Base-by-base conservation (phyloP, 2,329 filamentous ascomycete species). In the Hypoxylon sp. region DNA sequence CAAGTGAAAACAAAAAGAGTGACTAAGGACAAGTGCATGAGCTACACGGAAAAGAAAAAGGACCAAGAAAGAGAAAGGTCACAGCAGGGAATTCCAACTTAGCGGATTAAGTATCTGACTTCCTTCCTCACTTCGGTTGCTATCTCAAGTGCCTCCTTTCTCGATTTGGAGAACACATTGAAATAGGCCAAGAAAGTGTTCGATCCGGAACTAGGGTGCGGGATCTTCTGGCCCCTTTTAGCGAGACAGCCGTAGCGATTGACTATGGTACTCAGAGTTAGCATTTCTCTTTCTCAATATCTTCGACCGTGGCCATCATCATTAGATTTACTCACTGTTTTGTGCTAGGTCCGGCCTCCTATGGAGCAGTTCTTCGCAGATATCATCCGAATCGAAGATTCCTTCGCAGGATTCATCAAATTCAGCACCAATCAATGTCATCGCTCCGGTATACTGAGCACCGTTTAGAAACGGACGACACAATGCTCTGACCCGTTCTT, bases 181-280 rank as follows among this genome's bases (percentile, higher is more conserved):
- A 76, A 74, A 63, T 75, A 78, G 13, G 75, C 75, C 10, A 78
- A 55, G 47, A 76, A 77, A 7, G 74, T 74, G 53, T 76, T 76
- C 21, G 56, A 67, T 1, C 76, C 75, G 10, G 71, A 67, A 24
- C 59, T 71, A 2, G 75, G 75, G 52, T 77, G 73, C 3, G 72
- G 69, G n/a, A 77, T 71, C 13, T 35, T 65, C 58, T 77, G 72
- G 0, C 76, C 75, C 59, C 67, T 73, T 64, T 75, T 74, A 32
- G 75, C 64, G 31, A 76, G 69, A 57, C 75, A 77, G 5, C 71
- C 72, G 17, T 67, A 68, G 3, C 70, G 68, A 24, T 73, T 70
- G 11, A 78, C 68, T 68, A 42, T n/a, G 46, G 13, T 35, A 59
- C 47, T 32, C 13, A 4, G 13, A 6, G 46, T 70, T 17, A 70